These are phyloP conservation scores for Nannochloris sp. DNA, from an alignment of 139 green algal genomes.

Conservation along the genomic window DNA sequence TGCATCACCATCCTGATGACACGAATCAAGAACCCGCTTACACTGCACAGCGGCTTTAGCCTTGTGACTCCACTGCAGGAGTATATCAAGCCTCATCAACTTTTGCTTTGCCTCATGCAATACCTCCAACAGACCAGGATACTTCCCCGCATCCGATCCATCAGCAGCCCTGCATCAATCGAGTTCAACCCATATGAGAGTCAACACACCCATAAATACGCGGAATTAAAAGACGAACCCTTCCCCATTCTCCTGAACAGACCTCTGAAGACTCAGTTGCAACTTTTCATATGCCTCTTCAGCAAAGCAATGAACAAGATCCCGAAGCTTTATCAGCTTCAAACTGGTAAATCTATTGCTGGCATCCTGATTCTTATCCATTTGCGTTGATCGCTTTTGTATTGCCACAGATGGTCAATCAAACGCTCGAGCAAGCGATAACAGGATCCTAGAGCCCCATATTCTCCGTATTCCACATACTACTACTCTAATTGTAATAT, in stretches of 20 bases:
- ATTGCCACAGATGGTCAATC: too few species aligned
- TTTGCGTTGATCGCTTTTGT: too few species aligned
- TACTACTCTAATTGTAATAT: too few species aligned
- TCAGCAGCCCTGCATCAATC: background rate
- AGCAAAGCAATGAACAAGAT: background rate
- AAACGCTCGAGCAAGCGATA: too few species aligned
- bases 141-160: background rate
- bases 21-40: constrained; percentile 18
- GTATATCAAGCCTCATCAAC: constrained; percentile 41
- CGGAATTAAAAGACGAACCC: background rate
- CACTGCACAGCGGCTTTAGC: constrained; percentile 19
- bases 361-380: background rate
- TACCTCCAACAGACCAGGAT: background rate
- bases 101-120: constrained; percentile 29
- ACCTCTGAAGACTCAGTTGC: background rate
- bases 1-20: constrained; percentile 15
- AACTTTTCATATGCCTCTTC: constrained; percentile 8
- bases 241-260: background rate
- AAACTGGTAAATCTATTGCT: background rate
- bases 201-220: too few species aligned
- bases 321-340: background rate
- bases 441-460: too few species aligned
- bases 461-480: too few species aligned
- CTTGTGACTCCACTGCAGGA: constrained; percentile 40
- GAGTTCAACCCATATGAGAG: background rate